phyloP scores from a whole-genome alignment of 352 stramenopile species.

The Elongisporangium prolatum region DNA sequence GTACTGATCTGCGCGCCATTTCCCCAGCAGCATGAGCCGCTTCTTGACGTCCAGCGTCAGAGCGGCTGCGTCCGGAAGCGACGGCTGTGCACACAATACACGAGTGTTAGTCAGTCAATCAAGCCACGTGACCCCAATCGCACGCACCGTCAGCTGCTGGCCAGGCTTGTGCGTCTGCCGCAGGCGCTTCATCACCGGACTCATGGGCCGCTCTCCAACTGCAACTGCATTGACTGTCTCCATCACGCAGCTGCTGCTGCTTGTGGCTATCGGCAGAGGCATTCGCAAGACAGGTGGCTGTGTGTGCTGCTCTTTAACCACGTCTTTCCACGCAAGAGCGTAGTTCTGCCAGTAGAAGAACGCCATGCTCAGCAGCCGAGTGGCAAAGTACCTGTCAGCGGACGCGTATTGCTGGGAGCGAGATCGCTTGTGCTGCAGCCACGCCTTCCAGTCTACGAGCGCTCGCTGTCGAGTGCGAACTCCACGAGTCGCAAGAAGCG shows the following conservation, averaged over 20 bases:
- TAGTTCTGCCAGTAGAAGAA: slow-evolving; percentile 82
- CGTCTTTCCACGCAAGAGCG: slow-evolving; percentile 63
- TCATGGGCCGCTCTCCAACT: slow-evolving; percentile 26
- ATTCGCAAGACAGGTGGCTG: not conserved
- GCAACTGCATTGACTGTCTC: slow-evolving; percentile 12
- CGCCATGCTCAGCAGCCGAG: slow-evolving; percentile 23
- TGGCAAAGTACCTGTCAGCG: slow-evolving; percentile 18
- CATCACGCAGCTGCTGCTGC: not conserved
- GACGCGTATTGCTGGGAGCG: slow-evolving; percentile 10
- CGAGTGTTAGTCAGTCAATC: slow-evolving; percentile 1
- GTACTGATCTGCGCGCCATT: slow-evolving; percentile 18
- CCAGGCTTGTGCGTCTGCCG: slow-evolving; percentile 15
- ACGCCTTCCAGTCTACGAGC: slow-evolving; percentile 9
- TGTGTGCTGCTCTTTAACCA: slow-evolving; percentile 10
- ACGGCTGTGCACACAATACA: slow-evolving; percentile 2
- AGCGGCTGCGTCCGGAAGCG: slow-evolving; percentile 35
- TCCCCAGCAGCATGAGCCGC: slow-evolving; percentile 43
- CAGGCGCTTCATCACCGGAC: slow-evolving; percentile 53
- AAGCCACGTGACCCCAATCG: not conserved
- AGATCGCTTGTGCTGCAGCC: slow-evolving; percentile 5
- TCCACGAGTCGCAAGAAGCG: slow-evolving; percentile 4
- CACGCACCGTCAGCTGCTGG: slow-evolving; percentile 1
- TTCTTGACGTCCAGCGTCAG: slow-evolving; percentile 61
- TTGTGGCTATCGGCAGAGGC: not conserved
- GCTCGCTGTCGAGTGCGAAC: slow-evolving; percentile 2